phyloP scores from a whole-genome alignment of 139 green algal species.

The Closterium sp. region DNA sequence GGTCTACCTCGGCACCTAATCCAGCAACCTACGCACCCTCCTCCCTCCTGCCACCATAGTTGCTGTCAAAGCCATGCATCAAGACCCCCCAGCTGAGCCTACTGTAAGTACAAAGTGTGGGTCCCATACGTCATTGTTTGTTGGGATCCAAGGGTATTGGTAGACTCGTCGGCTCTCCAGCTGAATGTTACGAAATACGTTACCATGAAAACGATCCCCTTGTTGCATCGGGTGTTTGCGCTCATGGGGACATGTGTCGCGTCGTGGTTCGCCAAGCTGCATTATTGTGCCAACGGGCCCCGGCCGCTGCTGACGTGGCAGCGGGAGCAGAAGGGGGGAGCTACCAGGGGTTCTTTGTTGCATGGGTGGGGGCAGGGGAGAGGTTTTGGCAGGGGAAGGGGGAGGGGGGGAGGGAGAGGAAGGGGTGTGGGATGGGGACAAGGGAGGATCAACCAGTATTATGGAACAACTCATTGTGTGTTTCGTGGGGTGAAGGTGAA shows the following conservation, averaged over 20 bases:
- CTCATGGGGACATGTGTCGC: constrained; percentile 82
- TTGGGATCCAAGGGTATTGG: constrained; percentile 67
- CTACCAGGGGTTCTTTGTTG: background rate
- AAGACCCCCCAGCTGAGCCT: constrained; percentile 81
- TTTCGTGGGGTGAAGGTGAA: constrained; percentile 81
- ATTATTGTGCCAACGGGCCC: constrained; percentile 29
- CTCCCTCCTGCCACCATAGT: constrained; percentile 87
- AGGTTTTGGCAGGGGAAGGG: background rate
- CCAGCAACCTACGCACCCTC: constrained; percentile 22
- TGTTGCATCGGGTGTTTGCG: constrained; percentile 81
- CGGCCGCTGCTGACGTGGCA: background rate
- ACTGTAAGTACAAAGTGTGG: constrained; percentile 80
- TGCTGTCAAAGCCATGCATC: constrained; percentile 75
- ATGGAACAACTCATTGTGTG: constrained; percentile 86
- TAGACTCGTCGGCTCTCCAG: constrained; percentile 64
- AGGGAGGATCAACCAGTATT: constrained; percentile 81
- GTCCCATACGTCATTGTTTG: constrained; percentile 89
- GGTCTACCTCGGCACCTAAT: constrained; percentile 50
- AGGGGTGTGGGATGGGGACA: background rate
- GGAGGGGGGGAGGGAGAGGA: background rate
- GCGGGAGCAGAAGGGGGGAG: background rate
- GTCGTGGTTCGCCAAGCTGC: constrained; percentile 81
- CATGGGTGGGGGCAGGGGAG: background rate
- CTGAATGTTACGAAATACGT: constrained; percentile 94
- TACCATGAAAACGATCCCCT: constrained; percentile 86